Evolutionary conservation across 2,329 filamentous ascomycete species (phyloP).

Genomic region (Aspergillus cejpii): DNA sequence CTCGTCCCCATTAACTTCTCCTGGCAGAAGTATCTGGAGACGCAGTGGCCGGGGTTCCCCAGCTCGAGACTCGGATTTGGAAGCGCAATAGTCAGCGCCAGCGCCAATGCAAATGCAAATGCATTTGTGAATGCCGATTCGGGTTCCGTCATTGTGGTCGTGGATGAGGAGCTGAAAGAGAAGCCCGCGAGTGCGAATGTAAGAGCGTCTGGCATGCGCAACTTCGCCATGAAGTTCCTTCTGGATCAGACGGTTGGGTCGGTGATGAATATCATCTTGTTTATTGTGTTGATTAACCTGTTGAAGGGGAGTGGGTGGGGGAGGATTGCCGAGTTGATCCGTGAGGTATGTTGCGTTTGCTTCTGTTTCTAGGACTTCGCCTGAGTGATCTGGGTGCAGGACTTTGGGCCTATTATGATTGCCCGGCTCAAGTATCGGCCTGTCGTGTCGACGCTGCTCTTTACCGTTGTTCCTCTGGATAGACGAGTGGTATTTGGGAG

Average conservation of each 20-base stretch:
- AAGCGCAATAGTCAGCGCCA: not conserved
- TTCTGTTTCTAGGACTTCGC: constrained; percentile 3
- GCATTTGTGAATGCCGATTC: too few relatives aligned
- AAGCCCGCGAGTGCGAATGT: constrained; percentile 4
- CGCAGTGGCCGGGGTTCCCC: constrained; percentile 61
- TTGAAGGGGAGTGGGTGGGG: constrained; percentile 29
- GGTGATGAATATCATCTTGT: constrained; percentile 51
- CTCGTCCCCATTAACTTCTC: constrained; percentile 75
- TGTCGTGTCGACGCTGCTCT: constrained; percentile 62
- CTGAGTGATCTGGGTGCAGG: constrained; percentile 33
- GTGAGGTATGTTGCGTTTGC: constrained; percentile 24
- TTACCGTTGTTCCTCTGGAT: constrained; percentile 64
- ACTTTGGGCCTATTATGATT: constrained; percentile 58
- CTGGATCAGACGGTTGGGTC: constrained; percentile 54
- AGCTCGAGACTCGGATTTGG: constrained; percentile 44
- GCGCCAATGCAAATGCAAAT: not conserved
- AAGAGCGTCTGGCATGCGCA: constrained; percentile 44
- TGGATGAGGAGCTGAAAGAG: constrained; percentile 7
- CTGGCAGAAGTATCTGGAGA: constrained; percentile 77
- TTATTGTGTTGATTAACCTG: constrained; percentile 50
- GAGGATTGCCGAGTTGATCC: constrained; percentile 25
- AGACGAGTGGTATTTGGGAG: constrained; percentile 64
- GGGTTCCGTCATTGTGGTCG: not conserved
- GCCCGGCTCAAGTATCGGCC: constrained; percentile 72
- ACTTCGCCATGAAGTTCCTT: constrained; percentile 48